Base-by-base conservation (phyloP, 192 early-diverging fungal species). In the Diversispora epigaea region DNA sequence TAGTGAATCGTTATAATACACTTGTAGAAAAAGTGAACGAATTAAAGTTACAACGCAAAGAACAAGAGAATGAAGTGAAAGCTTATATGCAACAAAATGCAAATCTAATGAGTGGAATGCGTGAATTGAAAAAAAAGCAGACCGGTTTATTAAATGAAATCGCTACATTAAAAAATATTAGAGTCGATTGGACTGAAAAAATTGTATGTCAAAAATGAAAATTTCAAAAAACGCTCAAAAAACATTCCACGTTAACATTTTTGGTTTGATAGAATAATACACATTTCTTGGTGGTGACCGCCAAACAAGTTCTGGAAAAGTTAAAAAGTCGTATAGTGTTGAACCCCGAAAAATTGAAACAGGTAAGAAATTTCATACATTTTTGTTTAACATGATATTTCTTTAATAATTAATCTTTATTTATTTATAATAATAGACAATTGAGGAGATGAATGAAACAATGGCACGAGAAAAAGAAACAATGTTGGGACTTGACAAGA, bases 311-410 rank as follows among this genome's bases (percentile, higher is more conserved):
- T 69, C 45, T 69, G 21, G 46, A 69, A 6, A 47, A 41, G 44
- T 39, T 69, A 12, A 54, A 52, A 25, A 54, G 46, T 52, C 67
- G 67, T 9, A 69, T 69, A 22, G 67, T 69, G 11, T 46, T 54
- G 1, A 22, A 69, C n/a, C 67, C 67, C n/a, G 67, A 69, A 54
- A 54, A 69, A 15, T 39, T 69, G 15, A 69, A 69, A 69, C 49
- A 47, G 67, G 67, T 69, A 32, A 25, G 67, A 3, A 15, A 52
- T 39, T 14, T 14, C 12, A 61, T 7, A 14, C 4, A 0, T 54
- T 14, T 14, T 17, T 54, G 10, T 17, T 54, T 54, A 4, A 0
- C 12, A 12, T 17, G n/a, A 54, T 4, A 54, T 21, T 21, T 21
- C n/a, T 22, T 22, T 8, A 54, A 52, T 15, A 15, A 10, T 17